Conservation (phyloP, 73 alveolate genomes). For the Tetrahymena malaccensis region DNA sequence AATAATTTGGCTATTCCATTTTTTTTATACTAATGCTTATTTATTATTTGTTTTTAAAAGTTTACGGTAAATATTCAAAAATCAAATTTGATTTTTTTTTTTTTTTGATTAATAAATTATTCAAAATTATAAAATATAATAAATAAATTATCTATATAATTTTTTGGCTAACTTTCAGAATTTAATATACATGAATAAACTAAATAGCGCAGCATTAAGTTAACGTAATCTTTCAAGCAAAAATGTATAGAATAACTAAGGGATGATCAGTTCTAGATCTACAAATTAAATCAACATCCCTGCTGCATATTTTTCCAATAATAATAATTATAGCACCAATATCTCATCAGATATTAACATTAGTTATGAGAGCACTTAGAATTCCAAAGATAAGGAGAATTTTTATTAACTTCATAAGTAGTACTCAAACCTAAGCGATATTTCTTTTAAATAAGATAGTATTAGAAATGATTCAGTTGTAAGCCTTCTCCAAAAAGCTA, state of each 20-base stretch:
- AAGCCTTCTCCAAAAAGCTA: not conserved
- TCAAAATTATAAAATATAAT: no score
- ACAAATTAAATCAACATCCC: not conserved
- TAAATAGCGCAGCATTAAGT: not conserved
- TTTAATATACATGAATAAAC: not conserved
- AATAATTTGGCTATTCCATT: no score
- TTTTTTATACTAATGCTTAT: no score
- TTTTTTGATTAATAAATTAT: no score
- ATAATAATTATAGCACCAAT: not conserved
- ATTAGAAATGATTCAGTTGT: not conserved
- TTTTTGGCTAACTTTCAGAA: no score
- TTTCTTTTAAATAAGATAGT: not conserved
- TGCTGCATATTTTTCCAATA: not conserved
- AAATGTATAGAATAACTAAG: not conserved
- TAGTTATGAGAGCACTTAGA: not conserved
- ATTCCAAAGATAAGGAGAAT: not conserved
- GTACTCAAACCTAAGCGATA: not conserved
- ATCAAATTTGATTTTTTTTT: not conserved
- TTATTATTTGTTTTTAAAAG: no score
- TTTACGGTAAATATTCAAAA: not conserved
- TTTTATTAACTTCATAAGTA: not conserved
- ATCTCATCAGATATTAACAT: not conserved
- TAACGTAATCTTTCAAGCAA: not conserved
- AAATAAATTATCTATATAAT: not conserved
- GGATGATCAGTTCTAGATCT: not conserved